These are phyloP conservation scores for Rhodamnia argentea DNA, from an alignment of 345 rosid genomes.

Conservation along the genomic window DNA sequence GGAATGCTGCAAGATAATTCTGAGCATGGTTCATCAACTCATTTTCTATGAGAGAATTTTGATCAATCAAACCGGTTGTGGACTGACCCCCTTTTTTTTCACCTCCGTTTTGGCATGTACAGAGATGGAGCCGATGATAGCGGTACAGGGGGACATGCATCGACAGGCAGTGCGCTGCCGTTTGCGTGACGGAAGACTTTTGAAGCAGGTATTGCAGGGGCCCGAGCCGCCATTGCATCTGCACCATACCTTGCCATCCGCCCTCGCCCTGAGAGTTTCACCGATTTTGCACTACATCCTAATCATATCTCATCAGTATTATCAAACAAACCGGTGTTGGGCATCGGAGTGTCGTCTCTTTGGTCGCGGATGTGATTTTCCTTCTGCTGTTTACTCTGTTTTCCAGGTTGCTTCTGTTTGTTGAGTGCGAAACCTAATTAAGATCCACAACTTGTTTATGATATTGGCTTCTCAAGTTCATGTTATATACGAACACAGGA, in stretches of 20 bases:
- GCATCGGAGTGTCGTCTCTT: neutral
- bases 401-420: neutral
- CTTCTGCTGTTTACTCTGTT: neutral
- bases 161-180: slow-evolving; percentile 1
- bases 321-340: neutral
- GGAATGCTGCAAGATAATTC: neutral
- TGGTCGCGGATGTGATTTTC: no score
- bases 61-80: neutral
- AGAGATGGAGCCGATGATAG: slow-evolving; percentile 3
- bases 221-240: slow-evolving; percentile 23
- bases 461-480: neutral
- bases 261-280: neutral
- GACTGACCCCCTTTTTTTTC: neutral
- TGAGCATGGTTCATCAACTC: neutral
- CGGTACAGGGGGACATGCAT: slow-evolving; percentile 19
- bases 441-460: neutral
- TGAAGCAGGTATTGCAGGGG: slow-evolving; percentile 18
- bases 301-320: neutral
- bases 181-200: slow-evolving; percentile 30
- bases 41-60: neutral
- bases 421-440: neutral
- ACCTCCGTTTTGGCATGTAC: neutral
- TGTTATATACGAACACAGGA: neutral
- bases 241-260: slow-evolving; percentile 14
- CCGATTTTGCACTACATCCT: neutral